These are phyloP conservation scores for Centella asiatica DNA, from an alignment of 129 eudicot species.

Conservation along the genomic window DNA sequence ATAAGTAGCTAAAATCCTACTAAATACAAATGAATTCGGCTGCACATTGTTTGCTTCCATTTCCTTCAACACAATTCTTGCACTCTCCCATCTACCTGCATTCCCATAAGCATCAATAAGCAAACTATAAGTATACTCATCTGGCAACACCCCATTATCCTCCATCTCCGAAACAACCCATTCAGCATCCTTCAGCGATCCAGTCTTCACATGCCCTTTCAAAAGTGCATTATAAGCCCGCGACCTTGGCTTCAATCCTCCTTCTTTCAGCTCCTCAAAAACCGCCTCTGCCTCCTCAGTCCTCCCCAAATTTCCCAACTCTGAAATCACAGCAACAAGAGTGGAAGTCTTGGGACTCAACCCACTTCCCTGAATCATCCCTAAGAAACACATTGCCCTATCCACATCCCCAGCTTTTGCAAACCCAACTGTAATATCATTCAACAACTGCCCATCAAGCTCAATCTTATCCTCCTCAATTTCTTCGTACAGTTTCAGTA, in stretches of 20 bases:
- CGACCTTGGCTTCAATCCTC: constrained; percentile 74
- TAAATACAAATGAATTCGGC: constrained; percentile 64
- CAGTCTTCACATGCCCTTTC: constrained; percentile 66
- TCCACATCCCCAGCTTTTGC: constrained; percentile 59
- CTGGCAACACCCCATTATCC: constrained; percentile 63
- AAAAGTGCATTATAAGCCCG: constrained; percentile 89
- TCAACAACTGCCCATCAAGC: constrained; percentile 65
- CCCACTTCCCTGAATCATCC: constrained; percentile 76
- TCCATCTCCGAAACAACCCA: constrained; percentile 85
- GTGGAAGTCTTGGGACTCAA: constrained; percentile 69
- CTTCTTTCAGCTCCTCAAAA: constrained; percentile 88
- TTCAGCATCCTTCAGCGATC: constrained; percentile 76
- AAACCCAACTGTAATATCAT: constrained; percentile 69
- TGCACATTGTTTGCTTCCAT: constrained; percentile 71
- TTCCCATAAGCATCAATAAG: constrained; percentile 86
- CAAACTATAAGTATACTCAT: constrained; percentile 71
- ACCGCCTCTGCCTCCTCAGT: constrained; percentile 86
- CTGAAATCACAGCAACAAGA: constrained; percentile 47
- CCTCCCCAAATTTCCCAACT: constrained; percentile 73
- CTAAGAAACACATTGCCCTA: constrained; percentile 54
- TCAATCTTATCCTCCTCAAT: constrained; percentile 59
- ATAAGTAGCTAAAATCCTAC: constrained; percentile 63
- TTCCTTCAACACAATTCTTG: constrained; percentile 87
- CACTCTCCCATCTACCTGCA: constrained; percentile 98
- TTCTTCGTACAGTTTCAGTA: constrained; percentile 51